Evolutionary conservation across 208 protist species (phyloP), one percentile per base, ranked within the genome.

Genomic region (Leishmania arabica): DNA sequence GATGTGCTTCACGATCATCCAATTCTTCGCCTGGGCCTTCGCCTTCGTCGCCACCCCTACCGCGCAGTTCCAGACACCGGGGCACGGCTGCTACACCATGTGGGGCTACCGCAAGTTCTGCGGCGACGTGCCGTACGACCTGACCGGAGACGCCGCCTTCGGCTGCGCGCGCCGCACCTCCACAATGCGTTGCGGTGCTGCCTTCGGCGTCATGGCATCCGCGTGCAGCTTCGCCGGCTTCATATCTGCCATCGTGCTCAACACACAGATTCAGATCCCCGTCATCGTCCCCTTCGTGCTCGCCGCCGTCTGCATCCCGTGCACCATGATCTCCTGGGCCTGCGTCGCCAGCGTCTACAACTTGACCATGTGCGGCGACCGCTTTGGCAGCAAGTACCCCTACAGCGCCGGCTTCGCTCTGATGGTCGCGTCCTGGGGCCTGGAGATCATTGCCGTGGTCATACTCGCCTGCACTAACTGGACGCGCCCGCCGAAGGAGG

Each of bases 351-450:
- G 82, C 66, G 89, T 90, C 47, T 77, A 86, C 83, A 86, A 34
- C 70, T 40, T 68, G 27, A 78, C 68, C 37, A 86, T 91, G 82
- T 89, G 88, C 80, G 77, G 60, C 34, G 54, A 27, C 77, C n/a
- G 49, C 27, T 86, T 66, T 56, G 82, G 81, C 74, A 58, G 54
- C 70, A 62, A 66, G 69, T 80, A 75, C 64, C 64, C 76, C 49
- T 87, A 86, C 84, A 86, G 79, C 69, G 81, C 84, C 45, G 88
- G 88, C 77, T 92, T 92, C 56, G 86, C 68, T 53, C 76, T 92
- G 64, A 81, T 92, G 83, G 82, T 90, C 27, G 84, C 80, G 40
- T 77, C 86, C 37, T 89, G 82, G 79, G 75, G 79, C 69, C 78
- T 91, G 62, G 73, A 91, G 75, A 71, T 91, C 17, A 74, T 91